Evolutionary conservation across 805 yeast genomes (phyloP).

Genomic region (Komagataella ulmi): DNA sequence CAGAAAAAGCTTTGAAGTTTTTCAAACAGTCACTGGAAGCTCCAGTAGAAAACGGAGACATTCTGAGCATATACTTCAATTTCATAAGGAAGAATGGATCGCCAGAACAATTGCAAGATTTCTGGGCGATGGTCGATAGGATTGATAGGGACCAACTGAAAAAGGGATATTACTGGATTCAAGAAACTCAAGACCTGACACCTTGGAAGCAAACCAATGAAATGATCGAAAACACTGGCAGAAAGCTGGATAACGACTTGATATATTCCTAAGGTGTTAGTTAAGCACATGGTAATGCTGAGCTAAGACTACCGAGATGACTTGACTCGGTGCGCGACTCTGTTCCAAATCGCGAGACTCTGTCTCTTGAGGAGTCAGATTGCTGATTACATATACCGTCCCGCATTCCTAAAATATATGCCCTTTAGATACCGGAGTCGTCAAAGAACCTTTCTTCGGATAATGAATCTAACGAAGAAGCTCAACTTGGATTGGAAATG

Average conservation of each 20-base stretch:
- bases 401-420: background rate
- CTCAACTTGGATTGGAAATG: background rate
- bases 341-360: background rate
- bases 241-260: background rate
- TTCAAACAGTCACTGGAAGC: constrained; percentile 51
- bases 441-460: background rate
- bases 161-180: background rate
- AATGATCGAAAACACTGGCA: background rate
- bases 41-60: constrained; percentile 56
- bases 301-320: background rate
- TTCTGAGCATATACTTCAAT: constrained; percentile 55
- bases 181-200: background rate
- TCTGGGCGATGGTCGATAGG: background rate
- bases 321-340: background rate
- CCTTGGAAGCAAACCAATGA: background rate
- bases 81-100: constrained; percentile 26
- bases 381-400: background rate
- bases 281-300: background rate
- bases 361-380: background rate
- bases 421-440: background rate
- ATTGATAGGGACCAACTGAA: background rate
- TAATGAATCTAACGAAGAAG: background rate
- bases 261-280: background rate
- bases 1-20: constrained; percentile 57
- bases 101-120: constrained; percentile 18